A percentile compares a stretch with the other conserved stretches of the same genome.
These are phyloP conservation scores for Camellia japonica DNA, from an alignment of 148 eudicot genomes.

Conservation along the genomic window DNA sequence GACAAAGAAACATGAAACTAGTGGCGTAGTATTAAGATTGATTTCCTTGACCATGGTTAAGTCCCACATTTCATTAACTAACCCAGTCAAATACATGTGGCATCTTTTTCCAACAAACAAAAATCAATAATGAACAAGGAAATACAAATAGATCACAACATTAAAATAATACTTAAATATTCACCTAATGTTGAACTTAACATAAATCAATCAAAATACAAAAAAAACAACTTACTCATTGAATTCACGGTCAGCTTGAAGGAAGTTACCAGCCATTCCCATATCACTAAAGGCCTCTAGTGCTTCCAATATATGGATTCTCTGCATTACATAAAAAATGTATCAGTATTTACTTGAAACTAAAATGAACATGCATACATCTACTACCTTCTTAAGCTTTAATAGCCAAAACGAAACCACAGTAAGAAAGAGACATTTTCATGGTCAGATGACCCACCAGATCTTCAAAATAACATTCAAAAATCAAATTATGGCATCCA, in stretches of 20 bases:
- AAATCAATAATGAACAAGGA: not conserved
- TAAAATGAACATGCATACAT: not conserved
- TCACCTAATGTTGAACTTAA: not conserved
- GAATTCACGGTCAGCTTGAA: slow-evolving; percentile 61
- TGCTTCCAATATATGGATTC: slow-evolving; percentile 73
- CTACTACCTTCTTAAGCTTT: not conserved
- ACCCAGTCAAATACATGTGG: too few species aligned
- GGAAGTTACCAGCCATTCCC: slow-evolving; percentile 43
- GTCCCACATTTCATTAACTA: too few species aligned
- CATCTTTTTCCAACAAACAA: not conserved
- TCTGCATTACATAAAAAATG: slow-evolving; percentile 51
- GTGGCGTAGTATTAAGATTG: too few species aligned
- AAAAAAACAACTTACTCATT: slow-evolving; percentile 52
- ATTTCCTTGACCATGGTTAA: too few species aligned
- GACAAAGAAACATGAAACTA: too few species aligned
- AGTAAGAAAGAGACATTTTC: too few species aligned
- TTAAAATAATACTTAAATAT: not conserved
- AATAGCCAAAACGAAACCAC: not conserved
- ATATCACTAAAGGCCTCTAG: slow-evolving; percentile 67
- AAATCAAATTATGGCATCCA: not conserved
- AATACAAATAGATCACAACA: not conserved
- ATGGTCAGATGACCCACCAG: not conserved
- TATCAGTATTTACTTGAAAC: slow-evolving; percentile 5
- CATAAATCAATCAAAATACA: not conserved
- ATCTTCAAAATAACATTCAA: not conserved